These are phyloP conservation scores for Teratosphaeria gauchensis DNA, from an alignment of 2,329 filamentous ascomycete species.

Conservation along the genomic window DNA sequence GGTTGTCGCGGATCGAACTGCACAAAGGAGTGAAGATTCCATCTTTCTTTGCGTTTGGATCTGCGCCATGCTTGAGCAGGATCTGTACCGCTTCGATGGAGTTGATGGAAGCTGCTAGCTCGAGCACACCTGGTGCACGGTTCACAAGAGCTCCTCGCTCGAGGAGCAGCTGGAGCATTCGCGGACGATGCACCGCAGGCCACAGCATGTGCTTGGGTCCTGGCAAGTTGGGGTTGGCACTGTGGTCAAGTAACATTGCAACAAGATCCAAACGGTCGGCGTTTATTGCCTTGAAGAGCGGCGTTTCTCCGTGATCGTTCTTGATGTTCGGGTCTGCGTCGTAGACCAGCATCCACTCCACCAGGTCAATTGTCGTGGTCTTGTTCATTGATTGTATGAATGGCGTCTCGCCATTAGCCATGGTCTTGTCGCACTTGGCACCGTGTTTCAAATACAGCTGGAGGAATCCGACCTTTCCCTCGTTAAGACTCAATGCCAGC, in stretches of 20 bases:
- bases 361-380: constrained; percentile 44
- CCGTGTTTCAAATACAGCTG: constrained; percentile 54
- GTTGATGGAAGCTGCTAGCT: constrained; percentile 54
- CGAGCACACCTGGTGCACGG: constrained; percentile 56
- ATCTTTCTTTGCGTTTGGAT: constrained; percentile 53
- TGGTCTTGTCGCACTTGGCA: constrained; percentile 46
- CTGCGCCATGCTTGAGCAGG: constrained; percentile 52
- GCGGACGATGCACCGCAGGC: constrained; percentile 52
- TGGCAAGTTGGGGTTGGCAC: constrained; percentile 58
- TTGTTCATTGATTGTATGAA: constrained; percentile 53
- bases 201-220: constrained; percentile 47
- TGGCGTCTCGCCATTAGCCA: constrained; percentile 50
- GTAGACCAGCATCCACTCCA: constrained; percentile 52
- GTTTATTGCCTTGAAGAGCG: constrained; percentile 54
- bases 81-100: constrained; percentile 52
- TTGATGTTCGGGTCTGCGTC: constrained; percentile 51
- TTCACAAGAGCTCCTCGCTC: constrained; percentile 46
- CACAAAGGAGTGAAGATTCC: constrained; percentile 59
- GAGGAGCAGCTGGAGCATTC: constrained; percentile 48
- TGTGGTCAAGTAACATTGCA: constrained; percentile 44
- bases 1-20: constrained; percentile 58
- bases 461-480: constrained; percentile 47
- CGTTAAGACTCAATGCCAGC: constrained; percentile 40
- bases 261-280: constrained; percentile 49
- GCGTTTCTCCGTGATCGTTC: constrained; percentile 52